Conservation (phyloP, 2,329 filamentous ascomycete species). For the Penicillium glabrum region DNA sequence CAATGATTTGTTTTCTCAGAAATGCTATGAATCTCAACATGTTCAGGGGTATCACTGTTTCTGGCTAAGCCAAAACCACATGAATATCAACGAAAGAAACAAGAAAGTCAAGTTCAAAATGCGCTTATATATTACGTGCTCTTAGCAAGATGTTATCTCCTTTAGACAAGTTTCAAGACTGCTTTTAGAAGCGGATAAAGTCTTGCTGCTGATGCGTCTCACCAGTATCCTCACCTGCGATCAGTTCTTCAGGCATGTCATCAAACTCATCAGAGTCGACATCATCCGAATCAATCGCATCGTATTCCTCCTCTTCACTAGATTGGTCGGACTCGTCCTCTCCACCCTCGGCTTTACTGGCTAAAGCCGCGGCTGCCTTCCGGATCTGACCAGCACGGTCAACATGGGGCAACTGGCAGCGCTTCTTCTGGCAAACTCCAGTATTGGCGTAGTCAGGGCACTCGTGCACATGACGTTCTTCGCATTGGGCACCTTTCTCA, state of each 20-base stretch:
- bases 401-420: slow-evolving; percentile 83
- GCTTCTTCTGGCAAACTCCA: slow-evolving; percentile 75
- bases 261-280: slow-evolving; percentile 62
- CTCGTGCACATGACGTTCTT: slow-evolving; percentile 84
- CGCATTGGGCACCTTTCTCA: slow-evolving; percentile 73
- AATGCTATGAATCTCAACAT: neutral
- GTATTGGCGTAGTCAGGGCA: slow-evolving; percentile 95
- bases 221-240: slow-evolving; percentile 40
- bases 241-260: slow-evolving; percentile 42
- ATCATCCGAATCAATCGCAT: slow-evolving; percentile 69
- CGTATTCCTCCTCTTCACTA: slow-evolving; percentile 71
- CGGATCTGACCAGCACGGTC: slow-evolving; percentile 80
- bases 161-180: neutral
- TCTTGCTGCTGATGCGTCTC: slow-evolving; percentile 56
- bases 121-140: neutral
- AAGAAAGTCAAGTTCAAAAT: slow-evolving; percentile 4
- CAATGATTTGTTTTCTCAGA: neutral
- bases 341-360: slow-evolving; percentile 46
- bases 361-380: slow-evolving; percentile 48
- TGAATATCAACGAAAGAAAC: slow-evolving; percentile 1
- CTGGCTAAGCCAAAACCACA: neutral
- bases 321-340: slow-evolving; percentile 68
- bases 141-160: slow-evolving; percentile 6
- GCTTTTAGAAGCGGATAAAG: slow-evolving; percentile 49
- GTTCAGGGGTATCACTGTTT: slow-evolving; percentile 11